A percentile compares a stretch with the other conserved stretches of the same genome.
Conservation (phyloP, 2,329 filamentous ascomycete genomes). For the Fusarium staphyleae region DNA sequence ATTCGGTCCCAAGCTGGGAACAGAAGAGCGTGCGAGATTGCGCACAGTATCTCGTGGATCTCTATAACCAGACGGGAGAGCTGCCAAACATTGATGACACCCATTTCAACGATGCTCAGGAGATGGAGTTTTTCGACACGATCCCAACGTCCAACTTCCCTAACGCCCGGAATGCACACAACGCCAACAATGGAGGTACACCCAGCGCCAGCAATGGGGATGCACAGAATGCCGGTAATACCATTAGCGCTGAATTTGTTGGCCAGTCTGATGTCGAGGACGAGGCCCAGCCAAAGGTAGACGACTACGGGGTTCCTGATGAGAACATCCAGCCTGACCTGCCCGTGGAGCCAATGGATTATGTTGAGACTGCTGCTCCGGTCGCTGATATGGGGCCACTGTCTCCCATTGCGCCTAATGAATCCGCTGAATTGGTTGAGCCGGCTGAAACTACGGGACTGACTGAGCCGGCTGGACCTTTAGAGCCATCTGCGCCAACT, state of each 20-base stretch:
- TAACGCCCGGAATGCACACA: slow-evolving; percentile 8
- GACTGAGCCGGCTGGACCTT: slow-evolving; percentile 6
- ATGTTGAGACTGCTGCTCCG: slow-evolving; percentile 15
- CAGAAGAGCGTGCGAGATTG: slow-evolving; percentile 45
- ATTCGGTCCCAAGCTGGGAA: slow-evolving; percentile 44
- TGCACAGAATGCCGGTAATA: slow-evolving; percentile 1
- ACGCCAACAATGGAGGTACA: neutral
- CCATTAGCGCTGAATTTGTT: slow-evolving; percentile 42
- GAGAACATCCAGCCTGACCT: slow-evolving; percentile 39
- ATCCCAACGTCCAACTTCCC: slow-evolving; percentile 25
- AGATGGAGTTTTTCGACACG: slow-evolving; percentile 43
- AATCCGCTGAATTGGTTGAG: slow-evolving; percentile 31
- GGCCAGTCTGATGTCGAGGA: slow-evolving; percentile 43
- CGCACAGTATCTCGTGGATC: slow-evolving; percentile 46
- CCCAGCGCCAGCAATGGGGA: neutral
- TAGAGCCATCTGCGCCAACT: slow-evolving; percentile 12
- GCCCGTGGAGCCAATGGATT: slow-evolving; percentile 44
- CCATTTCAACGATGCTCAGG: slow-evolving; percentile 44
- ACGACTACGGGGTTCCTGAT: slow-evolving; percentile 22
- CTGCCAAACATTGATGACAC: slow-evolving; percentile 46
- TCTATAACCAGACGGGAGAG: slow-evolving; percentile 45
- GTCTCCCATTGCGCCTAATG: slow-evolving; percentile 9
- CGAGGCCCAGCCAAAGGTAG: slow-evolving; percentile 18
- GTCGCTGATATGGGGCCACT: slow-evolving; percentile 25
- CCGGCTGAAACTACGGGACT: slow-evolving; percentile 30